Base-by-base conservation (phyloP, 352 stramenopile species). In the Phytophthora hibernalis region DNA sequence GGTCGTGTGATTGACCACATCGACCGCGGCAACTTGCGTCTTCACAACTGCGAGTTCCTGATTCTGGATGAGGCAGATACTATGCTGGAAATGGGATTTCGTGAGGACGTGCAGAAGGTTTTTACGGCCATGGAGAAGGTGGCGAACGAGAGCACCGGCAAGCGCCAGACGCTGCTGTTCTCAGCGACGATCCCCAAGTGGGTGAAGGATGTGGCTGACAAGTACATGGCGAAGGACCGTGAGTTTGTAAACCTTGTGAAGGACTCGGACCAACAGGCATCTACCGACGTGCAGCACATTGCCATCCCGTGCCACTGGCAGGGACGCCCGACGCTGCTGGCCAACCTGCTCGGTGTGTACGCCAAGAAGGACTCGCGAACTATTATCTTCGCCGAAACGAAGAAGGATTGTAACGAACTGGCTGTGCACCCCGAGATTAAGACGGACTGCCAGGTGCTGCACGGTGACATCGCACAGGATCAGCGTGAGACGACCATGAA, bases 401-500 rank as follows among this genome's bases (percentile, higher is more conserved):
- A 98, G 87, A 97, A 97, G 73, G 89, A 98, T 61, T 97, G 89
- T 74, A 98, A 98, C 70, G 92, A 98, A 68, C 72, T 98, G 2
- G 80, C 87, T 22, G 90, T 97, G 49, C 88, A 97, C 73, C 82
- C 85, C 10, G 87, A 91, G 70, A 95, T 96, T 72, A 90, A 93
- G 72, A 86, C 89, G 48, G 87, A 96, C 45, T 82, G 75, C 54
- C 90, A 97, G 57, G 91, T 96, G 8, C 85, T 99, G 12, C 97
- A 99, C 80, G 97, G 97, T 45, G 97, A 99, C 79, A 98, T 99
- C 70, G 91, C 91, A 10, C 92, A 98, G 72, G 95, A 97, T 63
- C 97, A 99, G 84, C 96, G 98, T 70, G 97, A 99, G 74, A 91
- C 95, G 16, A 99, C 97, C 26, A 97, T 99, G 75, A 93, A 98